Conservation (phyloP, 768 basidiomycete species). For the Tylopilus rubrobrunneus region DNA sequence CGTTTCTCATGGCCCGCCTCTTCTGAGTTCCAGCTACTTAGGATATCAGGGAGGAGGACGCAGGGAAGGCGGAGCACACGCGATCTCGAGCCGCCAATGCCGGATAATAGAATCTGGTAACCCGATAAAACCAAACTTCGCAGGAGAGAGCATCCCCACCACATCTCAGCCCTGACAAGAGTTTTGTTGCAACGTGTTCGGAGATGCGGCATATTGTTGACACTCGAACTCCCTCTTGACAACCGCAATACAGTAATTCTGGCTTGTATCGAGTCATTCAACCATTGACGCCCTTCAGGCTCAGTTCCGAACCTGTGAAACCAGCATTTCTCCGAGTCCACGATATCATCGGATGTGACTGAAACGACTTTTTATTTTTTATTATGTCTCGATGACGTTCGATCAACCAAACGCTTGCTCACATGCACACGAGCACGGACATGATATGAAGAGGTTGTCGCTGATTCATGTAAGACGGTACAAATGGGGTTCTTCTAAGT, state of each 20-base stretch:
- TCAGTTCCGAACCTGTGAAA: constrained; percentile 12
- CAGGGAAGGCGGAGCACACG: neutral
- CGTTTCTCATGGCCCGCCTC: neutral
- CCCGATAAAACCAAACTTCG: constrained; percentile 2
- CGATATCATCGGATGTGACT: constrained; percentile 13
- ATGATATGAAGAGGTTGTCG: constrained; percentile 4
- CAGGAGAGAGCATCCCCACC: neutral
- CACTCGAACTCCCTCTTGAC: constrained; percentile 1
- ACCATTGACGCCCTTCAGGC: neutral
- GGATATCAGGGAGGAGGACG: constrained; percentile 15
- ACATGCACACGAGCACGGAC: constrained; percentile 8
- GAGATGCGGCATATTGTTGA: neutral
- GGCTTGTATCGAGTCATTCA: neutral
- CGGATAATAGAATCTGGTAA: constrained; percentile 1
- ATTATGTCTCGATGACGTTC: neutral
- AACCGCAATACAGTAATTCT: neutral
- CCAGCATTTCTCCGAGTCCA: neutral
- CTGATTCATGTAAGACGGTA: constrained; percentile 3
- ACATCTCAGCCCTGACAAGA: constrained; percentile 6
- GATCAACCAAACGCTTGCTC: neutral
- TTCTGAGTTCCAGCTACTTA: constrained; percentile 10
- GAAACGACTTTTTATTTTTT: constrained; percentile 10
- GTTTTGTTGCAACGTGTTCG: constrained; percentile 1
- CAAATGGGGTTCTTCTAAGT: constrained; percentile 15
- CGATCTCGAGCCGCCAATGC: neutral